Percentiles rank a stretch among this genome's conserved stretches.
These are phyloP conservation scores for Phytophthora hybrid DNA, from an alignment of 352 stramenopile genomes.

Conservation along the genomic window DNA sequence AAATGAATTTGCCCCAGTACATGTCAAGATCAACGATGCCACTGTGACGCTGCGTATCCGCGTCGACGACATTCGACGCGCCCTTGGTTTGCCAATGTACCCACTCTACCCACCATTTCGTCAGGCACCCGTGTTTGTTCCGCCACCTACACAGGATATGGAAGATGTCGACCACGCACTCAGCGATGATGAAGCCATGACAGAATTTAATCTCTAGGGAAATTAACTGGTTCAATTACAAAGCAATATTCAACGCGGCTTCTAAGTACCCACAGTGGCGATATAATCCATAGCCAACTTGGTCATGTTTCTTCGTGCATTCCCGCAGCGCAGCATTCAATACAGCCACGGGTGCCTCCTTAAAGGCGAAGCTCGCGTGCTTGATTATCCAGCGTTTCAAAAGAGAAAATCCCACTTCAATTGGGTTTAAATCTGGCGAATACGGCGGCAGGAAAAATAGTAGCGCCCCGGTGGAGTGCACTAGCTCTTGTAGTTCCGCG, in stretches of 20 bases:
- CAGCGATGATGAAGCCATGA: conserved; percentile 3
- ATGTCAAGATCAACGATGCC: background rate
- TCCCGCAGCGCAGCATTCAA: conserved; percentile 7
- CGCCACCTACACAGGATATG: conserved; percentile 3
- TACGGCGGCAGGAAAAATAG: conserved; percentile 37
- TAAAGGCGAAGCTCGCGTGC: conserved; percentile 25
- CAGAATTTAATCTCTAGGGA: too few species aligned
- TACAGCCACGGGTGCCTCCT: conserved; percentile 3
- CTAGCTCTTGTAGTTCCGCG: conserved; percentile 8
- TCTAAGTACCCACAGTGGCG: conserved; percentile 17
- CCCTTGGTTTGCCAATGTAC: conserved; percentile 2
- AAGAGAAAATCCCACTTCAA: conserved; percentile 31
- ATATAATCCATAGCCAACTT: conserved; percentile 13
- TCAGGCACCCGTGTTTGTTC: background rate
- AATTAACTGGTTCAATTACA: too few species aligned
- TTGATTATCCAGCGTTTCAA: conserved; percentile 37
- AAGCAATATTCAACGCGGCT: background rate
- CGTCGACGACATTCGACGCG: conserved; percentile 5
- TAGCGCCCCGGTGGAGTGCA: conserved; percentile 14
- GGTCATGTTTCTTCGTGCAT: conserved; percentile 8
- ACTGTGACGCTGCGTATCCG: conserved; percentile 5
- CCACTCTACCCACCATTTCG: conserved; percentile 8
- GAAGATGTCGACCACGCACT: conserved; percentile 8
- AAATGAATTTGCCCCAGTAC: background rate
- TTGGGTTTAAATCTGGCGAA: conserved; percentile 35